These are phyloP conservation scores for Suhomyces kunorum DNA, from an alignment of 1,139 yeast species.

Conservation along the genomic window DNA sequence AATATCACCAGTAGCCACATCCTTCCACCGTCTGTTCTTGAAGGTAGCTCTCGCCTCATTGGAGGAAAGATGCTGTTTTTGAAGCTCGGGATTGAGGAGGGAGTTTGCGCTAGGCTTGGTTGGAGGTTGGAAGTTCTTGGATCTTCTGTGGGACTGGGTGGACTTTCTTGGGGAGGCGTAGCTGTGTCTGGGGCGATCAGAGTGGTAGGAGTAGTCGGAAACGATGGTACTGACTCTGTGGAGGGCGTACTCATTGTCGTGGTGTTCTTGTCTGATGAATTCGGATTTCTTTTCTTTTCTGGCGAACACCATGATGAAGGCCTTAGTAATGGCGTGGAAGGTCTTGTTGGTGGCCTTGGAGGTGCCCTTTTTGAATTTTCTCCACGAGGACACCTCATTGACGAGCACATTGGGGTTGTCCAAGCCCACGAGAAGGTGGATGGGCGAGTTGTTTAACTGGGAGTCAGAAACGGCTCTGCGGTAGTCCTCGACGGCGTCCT, in stretches of 20 bases:
- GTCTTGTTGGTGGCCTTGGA: slow-evolving; percentile 24
- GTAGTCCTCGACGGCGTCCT: slow-evolving; percentile 94
- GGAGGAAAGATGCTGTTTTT: slow-evolving; percentile 21
- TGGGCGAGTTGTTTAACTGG: slow-evolving; percentile 84
- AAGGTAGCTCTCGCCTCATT: slow-evolving; percentile 42
- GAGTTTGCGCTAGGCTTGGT: slow-evolving; percentile 25
- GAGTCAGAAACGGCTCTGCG: slow-evolving; percentile 77
- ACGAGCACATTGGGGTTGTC: slow-evolving; percentile 77
- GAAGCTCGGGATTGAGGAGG: slow-evolving; percentile 36
- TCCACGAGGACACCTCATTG: slow-evolving; percentile 64
- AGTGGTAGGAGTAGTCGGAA: slow-evolving; percentile 32
- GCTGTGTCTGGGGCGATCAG: slow-evolving; percentile 14
- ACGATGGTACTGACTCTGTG: slow-evolving; percentile 43
- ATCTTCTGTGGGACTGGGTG: slow-evolving; percentile 13
- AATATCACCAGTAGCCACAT: slow-evolving; percentile 84
- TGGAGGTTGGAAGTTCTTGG: slow-evolving; percentile 9
- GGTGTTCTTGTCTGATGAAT: slow-evolving; percentile 28
- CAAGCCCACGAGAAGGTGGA: slow-evolving; percentile 72
- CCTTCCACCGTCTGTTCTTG: slow-evolving; percentile 81
- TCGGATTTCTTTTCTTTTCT: slow-evolving; percentile 31
- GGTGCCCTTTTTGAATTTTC: slow-evolving; percentile 57
- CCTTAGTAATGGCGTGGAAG: slow-evolving; percentile 26
- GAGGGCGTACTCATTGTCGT: slow-evolving; percentile 32
- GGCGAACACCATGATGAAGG: slow-evolving; percentile 31
- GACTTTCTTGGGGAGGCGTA: slow-evolving; percentile 9